These are phyloP conservation scores for Bretziella fagacearum DNA, from an alignment of 2,329 filamentous ascomycete species.

Conservation along the genomic window DNA sequence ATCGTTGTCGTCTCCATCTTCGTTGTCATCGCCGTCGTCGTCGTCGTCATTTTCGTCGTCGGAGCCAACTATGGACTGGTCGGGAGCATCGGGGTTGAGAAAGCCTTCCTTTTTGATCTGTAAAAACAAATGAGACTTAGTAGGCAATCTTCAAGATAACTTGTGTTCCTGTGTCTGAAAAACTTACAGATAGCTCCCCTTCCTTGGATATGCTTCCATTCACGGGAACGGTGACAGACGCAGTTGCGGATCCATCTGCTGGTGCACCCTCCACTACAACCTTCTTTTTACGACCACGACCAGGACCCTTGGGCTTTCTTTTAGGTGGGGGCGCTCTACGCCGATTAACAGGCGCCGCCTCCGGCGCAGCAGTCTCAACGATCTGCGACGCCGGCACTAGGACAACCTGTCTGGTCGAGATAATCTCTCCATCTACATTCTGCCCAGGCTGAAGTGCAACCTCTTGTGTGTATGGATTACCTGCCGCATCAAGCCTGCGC, in stretches of 20 bases:
- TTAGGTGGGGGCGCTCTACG: slow-evolving; percentile 60
- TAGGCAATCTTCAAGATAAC: neutral
- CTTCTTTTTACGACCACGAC: slow-evolving; percentile 67
- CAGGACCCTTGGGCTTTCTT: slow-evolving; percentile 53
- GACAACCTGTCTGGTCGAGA: slow-evolving; percentile 38
- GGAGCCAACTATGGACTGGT: slow-evolving; percentile 29
- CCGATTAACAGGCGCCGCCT: slow-evolving; percentile 25
- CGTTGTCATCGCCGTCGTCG: slow-evolving; percentile 32
- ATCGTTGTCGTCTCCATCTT: slow-evolving; percentile 28
- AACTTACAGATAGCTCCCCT: neutral
- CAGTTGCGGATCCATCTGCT: slow-evolving; percentile 23
- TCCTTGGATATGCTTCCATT: slow-evolving; percentile 17
- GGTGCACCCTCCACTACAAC: slow-evolving; percentile 29
- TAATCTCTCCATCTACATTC: slow-evolving; percentile 61
- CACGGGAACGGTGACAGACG: slow-evolving; percentile 18
- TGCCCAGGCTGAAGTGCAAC: slow-evolving; percentile 68
- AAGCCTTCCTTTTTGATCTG: slow-evolving; percentile 7
- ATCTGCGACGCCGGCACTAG: slow-evolving; percentile 39
- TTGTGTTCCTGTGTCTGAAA: neutral
- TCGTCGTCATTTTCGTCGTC: slow-evolving; percentile 32
- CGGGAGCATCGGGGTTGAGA: slow-evolving; percentile 31
- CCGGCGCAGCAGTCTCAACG: slow-evolving; percentile 33
- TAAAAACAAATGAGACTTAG: neutral
- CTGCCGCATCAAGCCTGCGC: slow-evolving; percentile 57
- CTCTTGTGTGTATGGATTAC: slow-evolving; percentile 71